Evolutionary conservation across 306 rosid genomes (phyloP).

Genomic region (Cicer bijugum): DNA sequence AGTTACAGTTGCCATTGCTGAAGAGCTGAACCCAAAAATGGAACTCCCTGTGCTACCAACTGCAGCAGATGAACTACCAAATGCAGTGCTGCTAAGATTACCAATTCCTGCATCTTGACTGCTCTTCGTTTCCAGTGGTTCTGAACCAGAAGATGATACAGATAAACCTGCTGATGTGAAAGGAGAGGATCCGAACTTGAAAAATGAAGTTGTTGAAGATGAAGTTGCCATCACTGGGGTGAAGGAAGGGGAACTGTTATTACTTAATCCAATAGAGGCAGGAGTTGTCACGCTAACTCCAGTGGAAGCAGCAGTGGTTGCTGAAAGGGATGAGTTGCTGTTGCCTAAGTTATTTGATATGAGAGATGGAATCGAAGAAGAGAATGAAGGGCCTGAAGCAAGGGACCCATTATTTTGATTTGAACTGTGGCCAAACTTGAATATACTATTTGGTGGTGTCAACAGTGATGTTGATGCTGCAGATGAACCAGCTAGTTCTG

Average conservation of each 20-base stretch:
- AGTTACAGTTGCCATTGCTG: conserved; percentile 52
- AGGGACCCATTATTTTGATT: conserved; percentile 57
- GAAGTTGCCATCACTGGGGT: conserved; percentile 47
- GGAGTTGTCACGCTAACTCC: conserved; percentile 45
- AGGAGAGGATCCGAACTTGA: conserved; percentile 53
- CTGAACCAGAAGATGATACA: conserved; percentile 46
- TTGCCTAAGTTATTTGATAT: conserved; percentile 48
- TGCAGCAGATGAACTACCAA: conserved; percentile 52
- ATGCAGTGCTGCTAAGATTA: conserved; percentile 49
- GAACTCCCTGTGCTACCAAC: conserved; percentile 52
- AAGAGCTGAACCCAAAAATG: conserved; percentile 61
- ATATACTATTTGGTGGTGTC: conserved; percentile 47
- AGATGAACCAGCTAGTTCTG: conserved; percentile 53
- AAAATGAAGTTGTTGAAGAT: conserved; percentile 50
- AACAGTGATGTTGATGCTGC: conserved; percentile 51
- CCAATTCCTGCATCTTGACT: conserved; percentile 55
- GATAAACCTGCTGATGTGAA: conserved; percentile 46
- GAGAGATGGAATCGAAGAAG: conserved; percentile 45
- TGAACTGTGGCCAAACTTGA: conserved; percentile 49
- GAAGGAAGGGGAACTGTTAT: conserved; percentile 42
- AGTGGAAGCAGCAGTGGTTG: conserved; percentile 40
- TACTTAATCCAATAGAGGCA: conserved; percentile 41
- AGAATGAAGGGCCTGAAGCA: conserved; percentile 50
- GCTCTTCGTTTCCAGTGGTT: conserved; percentile 47
- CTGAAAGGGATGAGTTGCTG: conserved; percentile 43